phyloP scores from a whole-genome alignment of 1,284 basidiomycete genomes.

The Ceratobasidium papillatum region DNA sequence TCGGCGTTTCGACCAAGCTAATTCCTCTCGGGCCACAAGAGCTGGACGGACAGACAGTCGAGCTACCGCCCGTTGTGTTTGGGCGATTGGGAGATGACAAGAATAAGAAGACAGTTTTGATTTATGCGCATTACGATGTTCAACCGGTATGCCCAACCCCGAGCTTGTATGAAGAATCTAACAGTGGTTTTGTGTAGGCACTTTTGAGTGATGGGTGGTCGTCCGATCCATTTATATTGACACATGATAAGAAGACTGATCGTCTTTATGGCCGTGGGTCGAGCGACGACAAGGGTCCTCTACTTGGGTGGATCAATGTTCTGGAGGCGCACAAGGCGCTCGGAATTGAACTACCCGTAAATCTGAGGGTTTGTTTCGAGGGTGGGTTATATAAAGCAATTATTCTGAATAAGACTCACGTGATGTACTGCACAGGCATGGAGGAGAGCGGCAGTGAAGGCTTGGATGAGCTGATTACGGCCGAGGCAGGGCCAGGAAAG shows the following conservation, averaged over 20 bases:
- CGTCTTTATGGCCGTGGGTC: constrained; percentile 89
- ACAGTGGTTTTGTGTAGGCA: constrained; percentile 20
- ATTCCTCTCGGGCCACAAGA: constrained; percentile 83
- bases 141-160: constrained; percentile 69
- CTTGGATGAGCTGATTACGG: constrained; percentile 87
- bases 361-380: constrained; percentile 94
- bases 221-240: constrained; percentile 89
- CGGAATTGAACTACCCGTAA: constrained; percentile 86
- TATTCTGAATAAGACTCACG: neutral
- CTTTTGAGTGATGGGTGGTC: constrained; percentile 79
- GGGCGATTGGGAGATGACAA: constrained; percentile 85
- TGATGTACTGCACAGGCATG: constrained; percentile 67
- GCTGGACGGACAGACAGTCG: constrained; percentile 79
- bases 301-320: constrained; percentile 95
- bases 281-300: constrained; percentile 93
- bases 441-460: constrained; percentile 96
- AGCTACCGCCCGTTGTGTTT: constrained; percentile 88
- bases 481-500: constrained; percentile 74
- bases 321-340: constrained; percentile 85
- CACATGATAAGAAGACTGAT: constrained; percentile 70
- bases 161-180: neutral
- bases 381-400: constrained; percentile 50
- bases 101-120: constrained; percentile 88
- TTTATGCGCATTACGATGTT: constrained; percentile 92
- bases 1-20: constrained; percentile 79